A percentile compares a stretch with the other conserved stretches of the same genome.
Evolutionary conservation across 306 rosid genomes (phyloP).

Genomic region (Canavalia ensiformis): DNA sequence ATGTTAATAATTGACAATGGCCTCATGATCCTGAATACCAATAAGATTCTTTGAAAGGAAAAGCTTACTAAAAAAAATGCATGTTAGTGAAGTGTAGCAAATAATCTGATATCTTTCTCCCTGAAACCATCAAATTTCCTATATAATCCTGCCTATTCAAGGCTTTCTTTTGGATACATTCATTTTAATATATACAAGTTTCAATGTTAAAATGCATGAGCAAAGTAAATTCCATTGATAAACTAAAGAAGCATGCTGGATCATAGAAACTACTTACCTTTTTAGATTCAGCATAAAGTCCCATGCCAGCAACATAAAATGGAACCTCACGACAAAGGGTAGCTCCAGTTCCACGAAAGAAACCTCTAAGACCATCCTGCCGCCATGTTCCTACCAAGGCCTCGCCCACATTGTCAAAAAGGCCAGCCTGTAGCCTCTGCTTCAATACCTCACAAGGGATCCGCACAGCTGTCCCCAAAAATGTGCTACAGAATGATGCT

Average conservation of each 20-base stretch:
- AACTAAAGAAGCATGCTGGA: constrained; percentile 12
- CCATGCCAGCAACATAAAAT: constrained; percentile 99
- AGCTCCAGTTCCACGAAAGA: constrained; percentile 99
- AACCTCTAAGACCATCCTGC: constrained; percentile 95
- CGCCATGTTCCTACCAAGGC: constrained; percentile 90
- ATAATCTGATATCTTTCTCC: too few species aligned
- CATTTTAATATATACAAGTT: constrained; percentile 1
- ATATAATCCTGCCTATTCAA: background rate
- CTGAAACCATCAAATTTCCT: background rate
- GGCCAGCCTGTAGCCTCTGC: constrained; percentile 98
- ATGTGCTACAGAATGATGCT: constrained; percentile 94
- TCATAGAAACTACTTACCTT: constrained; percentile 64
- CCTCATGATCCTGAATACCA: too few species aligned
- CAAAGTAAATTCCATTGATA: constrained; percentile 18
- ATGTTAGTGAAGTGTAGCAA: too few species aligned
- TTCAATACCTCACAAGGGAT: constrained; percentile 98
- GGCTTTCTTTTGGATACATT: constrained; percentile 27
- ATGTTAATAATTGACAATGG: too few species aligned
- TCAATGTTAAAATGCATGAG: constrained; percentile 10
- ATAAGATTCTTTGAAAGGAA: too few species aligned
- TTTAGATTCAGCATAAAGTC: constrained; percentile 95
- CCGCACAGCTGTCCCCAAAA: constrained; percentile 96
- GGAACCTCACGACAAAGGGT: constrained; percentile 99
- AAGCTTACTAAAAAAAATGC: too few species aligned
- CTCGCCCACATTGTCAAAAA: constrained; percentile 87